Conservation (phyloP, 495 filamentous ascomycete genomes). For the Talaromyces trachyspermus region DNA sequence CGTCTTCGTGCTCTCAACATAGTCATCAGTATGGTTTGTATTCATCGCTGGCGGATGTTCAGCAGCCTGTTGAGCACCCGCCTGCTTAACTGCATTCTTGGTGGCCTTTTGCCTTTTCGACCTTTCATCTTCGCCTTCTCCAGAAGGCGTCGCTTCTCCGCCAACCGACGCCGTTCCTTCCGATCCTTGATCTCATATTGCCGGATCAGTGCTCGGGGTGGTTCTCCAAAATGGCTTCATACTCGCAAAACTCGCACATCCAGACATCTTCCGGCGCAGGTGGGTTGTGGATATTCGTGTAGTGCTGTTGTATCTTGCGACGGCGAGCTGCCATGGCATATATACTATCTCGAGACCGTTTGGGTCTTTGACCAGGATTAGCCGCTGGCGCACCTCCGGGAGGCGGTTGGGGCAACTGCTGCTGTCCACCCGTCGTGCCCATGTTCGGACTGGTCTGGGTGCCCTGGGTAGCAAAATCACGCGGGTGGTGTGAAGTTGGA, state of each 20-base stretch:
- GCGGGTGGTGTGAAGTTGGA: constrained; percentile 25
- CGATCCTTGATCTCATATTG: constrained; percentile 94
- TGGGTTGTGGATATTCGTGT: constrained; percentile 68
- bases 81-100: constrained; percentile 56
- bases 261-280: constrained; percentile 71
- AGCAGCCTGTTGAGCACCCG: constrained; percentile 22
- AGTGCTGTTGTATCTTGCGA: constrained; percentile 62
- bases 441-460: constrained; percentile 56
- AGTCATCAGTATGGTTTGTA: constrained; percentile 45
- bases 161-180: constrained; percentile 68
- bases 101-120: constrained; percentile 70
- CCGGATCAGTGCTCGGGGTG: constrained; percentile 76
- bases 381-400: constrained; percentile 23
- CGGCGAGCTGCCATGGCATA: constrained; percentile 59
- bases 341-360: constrained; percentile 47
- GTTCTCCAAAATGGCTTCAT: constrained; percentile 79
- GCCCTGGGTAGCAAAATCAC: constrained; percentile 47
- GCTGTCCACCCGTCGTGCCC: constrained; percentile 23
- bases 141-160: constrained; percentile 74
- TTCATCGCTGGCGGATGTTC: constrained; percentile 11
- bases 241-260: constrained; percentile 93
- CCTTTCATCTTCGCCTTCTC: constrained; percentile 96
- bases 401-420: constrained; percentile 32
- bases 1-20: constrained; percentile 49
- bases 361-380: constrained; percentile 44